Base-by-base conservation (phyloP, 2,329 filamentous ascomycete genomes). In the Blumeriella jaapii region DNA sequence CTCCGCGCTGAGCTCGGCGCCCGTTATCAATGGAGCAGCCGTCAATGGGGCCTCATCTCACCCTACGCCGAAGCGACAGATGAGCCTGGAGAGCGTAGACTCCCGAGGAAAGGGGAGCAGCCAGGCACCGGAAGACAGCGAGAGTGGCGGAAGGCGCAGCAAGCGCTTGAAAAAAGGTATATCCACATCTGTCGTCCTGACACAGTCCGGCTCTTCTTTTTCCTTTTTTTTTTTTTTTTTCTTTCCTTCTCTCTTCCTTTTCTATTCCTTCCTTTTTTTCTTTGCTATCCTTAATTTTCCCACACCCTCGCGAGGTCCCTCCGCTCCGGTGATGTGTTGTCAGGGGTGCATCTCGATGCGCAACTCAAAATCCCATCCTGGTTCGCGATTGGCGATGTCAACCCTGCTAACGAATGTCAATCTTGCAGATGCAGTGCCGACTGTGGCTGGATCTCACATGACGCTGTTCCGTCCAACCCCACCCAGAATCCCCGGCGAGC, bases 361-460 rank as follows among this genome's bases (percentile, higher is more conserved):
- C 34, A 30, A 33, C 32, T 18, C 30, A 38, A 28, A 36, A 14
- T 27, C 33, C 17, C n/a, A n/a, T n/a, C n/a, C 20, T 26, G 26
- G 31, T 15, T 43, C 31, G 32, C 38, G 36, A 53, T 52, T 49
- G 49, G 50, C 35, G 41, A 41, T 34, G 29, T 13, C 33, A 9
- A 36, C 32, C 44, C 38, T 38, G 55, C 61, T 63, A 14, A 27
- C 11, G 3, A 60, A 61, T 55, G 42, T 45, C 43, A 52, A 45
- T 50, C 51, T 42, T 59, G 46, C 55, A 67, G 71, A 75, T 59
- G 64, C 67, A 27, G 71, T 78, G 22, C 85, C 89, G 27, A 94
- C 84, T 20, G 85, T 98, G 48, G 86, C 86, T 46, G 91, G 91
- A 36, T 96, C 89, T 34, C 86, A 96, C 61, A 96, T 96, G 86